Percentiles rank a stretch among this genome's conserved stretches.
These are phyloP conservation scores for Mortierella sp. DNA, from an alignment of 371 early-diverging fungal species.

Conservation along the genomic window DNA sequence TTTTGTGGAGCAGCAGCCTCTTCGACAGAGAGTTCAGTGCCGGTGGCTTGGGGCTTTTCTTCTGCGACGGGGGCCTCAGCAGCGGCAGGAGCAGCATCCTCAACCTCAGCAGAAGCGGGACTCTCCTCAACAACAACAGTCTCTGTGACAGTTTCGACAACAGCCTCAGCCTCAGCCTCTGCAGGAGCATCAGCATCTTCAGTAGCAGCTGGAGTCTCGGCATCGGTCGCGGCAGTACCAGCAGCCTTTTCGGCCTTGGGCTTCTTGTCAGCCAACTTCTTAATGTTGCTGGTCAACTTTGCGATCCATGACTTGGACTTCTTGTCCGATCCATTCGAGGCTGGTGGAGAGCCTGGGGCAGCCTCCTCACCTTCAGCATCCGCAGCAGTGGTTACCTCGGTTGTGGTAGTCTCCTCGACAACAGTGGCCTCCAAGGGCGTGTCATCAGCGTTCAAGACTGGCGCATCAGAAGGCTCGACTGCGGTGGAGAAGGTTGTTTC, in stretches of 20 bases:
- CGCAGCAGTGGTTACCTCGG: neutral
- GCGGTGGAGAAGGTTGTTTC: conserved; percentile 40
- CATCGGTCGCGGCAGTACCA: neutral
- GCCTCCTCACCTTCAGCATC: conserved; percentile 19
- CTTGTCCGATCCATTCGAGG: conserved; percentile 41
- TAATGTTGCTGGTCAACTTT: conserved; percentile 43
- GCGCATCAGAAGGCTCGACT: conserved; percentile 51
- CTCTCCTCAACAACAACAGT: neutral
- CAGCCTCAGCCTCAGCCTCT: conserved; percentile 17
- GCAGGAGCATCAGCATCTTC: conserved; percentile 10
- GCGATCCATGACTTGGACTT: conserved; percentile 48
- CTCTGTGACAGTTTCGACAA: conserved; percentile 12
- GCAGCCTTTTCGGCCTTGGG: conserved; percentile 49
- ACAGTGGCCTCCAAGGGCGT: conserved; percentile 14
- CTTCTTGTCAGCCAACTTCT: conserved; percentile 54
- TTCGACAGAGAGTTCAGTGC: conserved; percentile 12
- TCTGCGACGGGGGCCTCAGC: conserved; percentile 20
- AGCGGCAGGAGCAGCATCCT: conserved; percentile 9
- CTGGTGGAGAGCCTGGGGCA: conserved; percentile 24
- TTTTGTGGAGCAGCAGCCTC: conserved; percentile 11
- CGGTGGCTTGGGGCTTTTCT: conserved; percentile 5
- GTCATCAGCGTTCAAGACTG: conserved; percentile 37
- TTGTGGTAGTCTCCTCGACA: conserved; percentile 10
- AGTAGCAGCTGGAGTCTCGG: conserved; percentile 13
- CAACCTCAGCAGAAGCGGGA: neutral